Base-by-base conservation (phyloP, 768 basidiomycete species). In the Mycena pura region DNA sequence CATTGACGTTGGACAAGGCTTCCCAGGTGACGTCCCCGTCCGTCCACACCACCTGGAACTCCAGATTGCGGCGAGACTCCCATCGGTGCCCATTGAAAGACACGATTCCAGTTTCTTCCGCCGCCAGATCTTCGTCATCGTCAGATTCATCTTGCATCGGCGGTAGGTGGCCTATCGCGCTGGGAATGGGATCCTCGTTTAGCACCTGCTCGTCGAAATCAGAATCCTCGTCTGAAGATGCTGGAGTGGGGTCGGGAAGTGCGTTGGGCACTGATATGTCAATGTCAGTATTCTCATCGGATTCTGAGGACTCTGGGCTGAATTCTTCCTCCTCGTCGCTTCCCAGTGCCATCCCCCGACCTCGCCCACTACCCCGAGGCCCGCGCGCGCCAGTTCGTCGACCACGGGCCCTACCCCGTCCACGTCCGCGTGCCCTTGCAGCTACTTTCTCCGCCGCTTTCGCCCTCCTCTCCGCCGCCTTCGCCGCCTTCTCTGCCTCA, bases 1-100 rank as follows among this genome's bases (percentile, higher is more conserved):
- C 45, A 17, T 54, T 31, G 14, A 54, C 51, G 13, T 11, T 61
- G 13, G 10, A 19, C 36, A 61, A 31, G n/a, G 50, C 38, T 27
- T 61, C 59, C 59, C 59, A 61, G 41, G 59, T 61, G 7, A 29
- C 27, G 28, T 61, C 59, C 7, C 34, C 31, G 24, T 61, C 59
- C 14, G 19, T 32, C 59, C 59, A 61, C n/a, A n/a, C n/a, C 19
- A 63, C 43, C 32, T 63, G 55, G 41, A 43, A 43, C 41, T 43
- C 22, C 22, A 43, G 41, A n/a, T 43, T 22, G 14, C 41, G 41
- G 3, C 22, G 22, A 25, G 41, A 41, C 19, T 4, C n/a, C 40
- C 40, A 39, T 39, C 38, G 38, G 19, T 49, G 47, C 29, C 47
- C 31, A 22, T 49, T 49, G 28, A 49, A 21, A 10, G 31, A 32